These are phyloP conservation scores for Globisporangium nodosum DNA, from an alignment of 352 stramenopile genomes.

Conservation along the genomic window DNA sequence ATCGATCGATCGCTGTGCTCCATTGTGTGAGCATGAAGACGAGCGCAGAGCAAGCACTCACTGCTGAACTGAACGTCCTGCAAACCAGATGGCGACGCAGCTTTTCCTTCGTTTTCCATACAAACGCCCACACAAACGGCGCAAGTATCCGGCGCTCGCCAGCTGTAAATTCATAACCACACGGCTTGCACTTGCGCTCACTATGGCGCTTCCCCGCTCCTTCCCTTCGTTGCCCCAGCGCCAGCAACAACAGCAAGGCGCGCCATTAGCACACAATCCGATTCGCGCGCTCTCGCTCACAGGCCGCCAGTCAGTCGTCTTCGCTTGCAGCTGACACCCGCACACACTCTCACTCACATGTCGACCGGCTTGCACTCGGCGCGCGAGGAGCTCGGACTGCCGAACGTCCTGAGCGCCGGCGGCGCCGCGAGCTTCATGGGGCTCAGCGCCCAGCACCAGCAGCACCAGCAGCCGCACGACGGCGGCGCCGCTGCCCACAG, in stretches of 20 bases:
- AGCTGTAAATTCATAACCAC: slow-evolving; percentile 33
- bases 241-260: neutral
- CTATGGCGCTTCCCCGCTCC: neutral
- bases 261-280: slow-evolving; percentile 69
- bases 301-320: neutral
- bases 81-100: slow-evolving; percentile 11
- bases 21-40: neutral
- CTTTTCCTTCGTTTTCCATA: neutral
- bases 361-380: slow-evolving; percentile 65
- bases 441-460: slow-evolving; percentile 26
- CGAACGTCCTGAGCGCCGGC: slow-evolving; percentile 22
- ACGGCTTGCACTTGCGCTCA: slow-evolving; percentile 7
- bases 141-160: slow-evolving; percentile 10
- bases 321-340: neutral
- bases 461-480: neutral
- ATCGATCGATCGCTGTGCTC: neutral
- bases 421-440: slow-evolving; percentile 11
- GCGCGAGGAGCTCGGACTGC: slow-evolving; percentile 61
- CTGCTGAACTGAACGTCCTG: slow-evolving; percentile 14
- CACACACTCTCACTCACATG: slow-evolving; percentile 20
- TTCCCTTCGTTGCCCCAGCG: neutral
- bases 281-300: slow-evolving; percentile 29
- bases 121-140: neutral
- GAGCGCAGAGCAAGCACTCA: slow-evolving; percentile 1
- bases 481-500: slow-evolving; percentile 1